phyloP scores from a whole-genome alignment of 106 monocot species.

The Agapanthus africanus region DNA sequence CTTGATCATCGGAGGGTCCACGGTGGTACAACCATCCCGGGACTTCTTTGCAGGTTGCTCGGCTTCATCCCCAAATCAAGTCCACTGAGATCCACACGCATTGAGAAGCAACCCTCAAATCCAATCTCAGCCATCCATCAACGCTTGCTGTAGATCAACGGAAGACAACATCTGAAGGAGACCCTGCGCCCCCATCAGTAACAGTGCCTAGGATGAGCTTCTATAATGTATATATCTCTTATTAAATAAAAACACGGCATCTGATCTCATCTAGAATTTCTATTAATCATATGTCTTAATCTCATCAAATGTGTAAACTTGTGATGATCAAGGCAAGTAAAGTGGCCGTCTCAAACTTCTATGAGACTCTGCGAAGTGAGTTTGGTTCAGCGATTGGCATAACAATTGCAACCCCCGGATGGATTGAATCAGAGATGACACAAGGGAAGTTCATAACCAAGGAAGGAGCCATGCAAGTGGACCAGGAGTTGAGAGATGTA shows the following conservation, averaged over 20 bases:
- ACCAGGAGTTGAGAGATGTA: conserved; percentile 61
- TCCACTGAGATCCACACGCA: too few species aligned
- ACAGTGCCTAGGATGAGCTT: conserved; percentile 60
- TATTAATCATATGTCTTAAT: not conserved
- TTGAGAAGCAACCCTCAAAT: too few species aligned
- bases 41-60: too few species aligned
- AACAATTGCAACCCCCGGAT: conserved; percentile 49
- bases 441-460: conserved; percentile 41
- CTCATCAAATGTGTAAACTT: not conserved
- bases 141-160: too few species aligned
- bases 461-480: conserved; percentile 33
- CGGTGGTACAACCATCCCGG: too few species aligned
- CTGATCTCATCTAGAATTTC: too few species aligned
- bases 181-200: too few species aligned
- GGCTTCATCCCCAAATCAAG: too few species aligned
- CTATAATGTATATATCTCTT: conserved; percentile 33
- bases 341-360: conserved; percentile 57
- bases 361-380: conserved; percentile 55
- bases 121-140: too few species aligned
- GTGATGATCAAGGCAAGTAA: conserved; percentile 43
- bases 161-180: too few species aligned
- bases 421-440: conserved; percentile 57
- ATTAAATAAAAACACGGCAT: too few species aligned
- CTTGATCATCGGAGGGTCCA: too few species aligned
- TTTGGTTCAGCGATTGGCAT: conserved; percentile 29